These are phyloP conservation scores for Tulasnella sp. DNA, from an alignment of 768 basidiomycete genomes.

Conservation along the genomic window DNA sequence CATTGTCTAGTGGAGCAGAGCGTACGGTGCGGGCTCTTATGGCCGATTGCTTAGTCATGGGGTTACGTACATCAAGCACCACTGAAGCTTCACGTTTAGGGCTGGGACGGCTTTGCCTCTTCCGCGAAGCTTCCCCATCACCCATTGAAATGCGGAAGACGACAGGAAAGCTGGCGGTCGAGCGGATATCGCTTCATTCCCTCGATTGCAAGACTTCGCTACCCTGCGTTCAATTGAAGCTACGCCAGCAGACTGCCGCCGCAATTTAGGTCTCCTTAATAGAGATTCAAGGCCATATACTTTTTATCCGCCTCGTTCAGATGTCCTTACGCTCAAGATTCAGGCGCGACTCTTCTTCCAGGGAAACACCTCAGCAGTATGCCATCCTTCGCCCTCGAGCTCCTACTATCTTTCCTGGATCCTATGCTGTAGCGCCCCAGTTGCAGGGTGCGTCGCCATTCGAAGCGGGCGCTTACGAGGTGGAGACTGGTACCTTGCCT, in stretches of 20 bases:
- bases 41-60: not conserved
- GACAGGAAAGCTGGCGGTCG: not conserved
- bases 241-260: not conserved
- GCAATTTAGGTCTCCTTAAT: not conserved
- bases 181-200: not conserved
- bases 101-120: not conserved
- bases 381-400: constrained; percentile 6
- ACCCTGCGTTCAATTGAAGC: not conserved
- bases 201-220: not conserved
- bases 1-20: too few relatives aligned
- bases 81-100: not conserved
- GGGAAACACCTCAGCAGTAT: not conserved
- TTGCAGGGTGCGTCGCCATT: not conserved
- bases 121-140: not conserved
- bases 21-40: not conserved
- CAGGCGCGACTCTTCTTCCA: not conserved
- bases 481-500: not conserved
- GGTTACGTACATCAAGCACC: not conserved
- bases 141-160: not conserved
- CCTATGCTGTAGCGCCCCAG: constrained; percentile 9
- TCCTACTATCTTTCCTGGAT: constrained; percentile 20
- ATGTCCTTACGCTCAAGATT: not conserved
- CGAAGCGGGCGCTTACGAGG: not conserved
- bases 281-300: not conserved
- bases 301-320: not conserved